Conservation (phyloP, 2,329 filamentous ascomycete genomes). For the Fusarium virguliforme region DNA sequence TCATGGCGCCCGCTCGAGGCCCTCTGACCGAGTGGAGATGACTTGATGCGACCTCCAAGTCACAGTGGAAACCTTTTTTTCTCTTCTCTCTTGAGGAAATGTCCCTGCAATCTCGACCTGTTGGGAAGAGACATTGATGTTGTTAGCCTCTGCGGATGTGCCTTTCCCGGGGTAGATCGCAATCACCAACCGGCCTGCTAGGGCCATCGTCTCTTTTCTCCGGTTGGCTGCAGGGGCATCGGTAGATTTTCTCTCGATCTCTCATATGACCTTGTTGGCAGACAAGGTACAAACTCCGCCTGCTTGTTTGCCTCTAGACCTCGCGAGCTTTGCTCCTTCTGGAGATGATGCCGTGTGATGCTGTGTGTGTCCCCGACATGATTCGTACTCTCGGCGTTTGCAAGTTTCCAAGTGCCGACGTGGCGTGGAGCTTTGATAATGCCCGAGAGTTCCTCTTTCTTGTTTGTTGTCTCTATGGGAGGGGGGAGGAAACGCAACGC, state of each 20-base stretch:
- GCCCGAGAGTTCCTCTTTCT: neutral
- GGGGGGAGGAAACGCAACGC: conserved; percentile 8
- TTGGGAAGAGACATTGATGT: conserved; percentile 27
- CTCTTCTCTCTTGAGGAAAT: neutral
- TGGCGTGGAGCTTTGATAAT: conserved; percentile 14
- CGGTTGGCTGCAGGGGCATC: conserved; percentile 21
- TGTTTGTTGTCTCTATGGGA: neutral
- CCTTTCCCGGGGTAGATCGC: conserved; percentile 45
- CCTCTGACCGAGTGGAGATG: conserved; percentile 20
- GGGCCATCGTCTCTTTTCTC: conserved; percentile 36
- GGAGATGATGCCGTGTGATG: conserved; percentile 12
- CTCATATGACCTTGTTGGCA: conserved; percentile 6
- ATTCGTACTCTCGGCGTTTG: neutral
- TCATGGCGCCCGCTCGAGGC: conserved; percentile 12
- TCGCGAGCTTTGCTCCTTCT: conserved; percentile 16
- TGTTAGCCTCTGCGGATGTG: conserved; percentile 22
- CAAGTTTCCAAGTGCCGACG: neutral
- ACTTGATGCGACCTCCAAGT: conserved; percentile 12
- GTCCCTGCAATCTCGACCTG: conserved; percentile 10
- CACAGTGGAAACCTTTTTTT: neutral
- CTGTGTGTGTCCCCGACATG: conserved; percentile 6
- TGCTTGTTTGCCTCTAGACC: neutral
- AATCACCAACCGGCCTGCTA: conserved; percentile 40
- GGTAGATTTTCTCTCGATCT: conserved; percentile 7
- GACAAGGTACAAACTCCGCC: conserved; percentile 1